Evolutionary conservation across 139 green algal genomes (phyloP), one percentile per base, ranked within the genome.

Genomic region (Chlorella sp.): DNA sequence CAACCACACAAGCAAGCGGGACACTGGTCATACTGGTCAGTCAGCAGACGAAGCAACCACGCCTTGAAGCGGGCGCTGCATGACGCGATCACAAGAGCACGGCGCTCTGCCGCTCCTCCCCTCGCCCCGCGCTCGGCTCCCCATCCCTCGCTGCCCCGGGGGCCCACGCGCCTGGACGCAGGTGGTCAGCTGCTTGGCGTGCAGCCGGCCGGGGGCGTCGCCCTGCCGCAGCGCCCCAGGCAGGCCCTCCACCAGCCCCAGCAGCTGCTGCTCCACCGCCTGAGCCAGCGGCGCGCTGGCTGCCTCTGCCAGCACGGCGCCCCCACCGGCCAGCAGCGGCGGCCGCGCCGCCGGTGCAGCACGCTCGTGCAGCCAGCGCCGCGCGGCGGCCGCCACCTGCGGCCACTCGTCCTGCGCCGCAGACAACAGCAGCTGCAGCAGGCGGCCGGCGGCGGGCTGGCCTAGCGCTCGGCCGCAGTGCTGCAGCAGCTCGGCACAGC

Each of bases 331-430:
- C 80, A 80, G 53, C 21, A 89, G 61, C 50, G 86, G 42, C 23
- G 84, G 55, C 55, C 80, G 84, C n/a, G n/a, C n/a, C 15, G 42
- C 41, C 1, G 43, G 58, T 31, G 11, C 41, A 14, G 50, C 60
- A 2, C 61, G 58, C 27, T 27, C 3, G 17, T 79, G 35, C 61
- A 91, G 77, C 77, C 78, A 90, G 29, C 15, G 2, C 4, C 67
- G 55, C 36, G 77, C 82, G 14, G 70, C 55, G 0, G 5, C 8
- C 0, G 75, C 67, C 21, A 94, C 89, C 31, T 87, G 60, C 5
- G 63, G 23, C 86, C 89, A 94, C 15, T 87, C 83, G 78, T 95
- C 91, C 61, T 92, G 85, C 14, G 90, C 87, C 38, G 90, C 61
- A 0, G 83, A 83, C 7, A 92, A 67, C 43, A 93, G 53, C 31